A percentile compares a stretch with the other conserved stretches of the same genome.
These are phyloP conservation scores for Penicillium fuscoglaucum DNA, from an alignment of 2,329 filamentous ascomycete genomes.

Conservation along the genomic window DNA sequence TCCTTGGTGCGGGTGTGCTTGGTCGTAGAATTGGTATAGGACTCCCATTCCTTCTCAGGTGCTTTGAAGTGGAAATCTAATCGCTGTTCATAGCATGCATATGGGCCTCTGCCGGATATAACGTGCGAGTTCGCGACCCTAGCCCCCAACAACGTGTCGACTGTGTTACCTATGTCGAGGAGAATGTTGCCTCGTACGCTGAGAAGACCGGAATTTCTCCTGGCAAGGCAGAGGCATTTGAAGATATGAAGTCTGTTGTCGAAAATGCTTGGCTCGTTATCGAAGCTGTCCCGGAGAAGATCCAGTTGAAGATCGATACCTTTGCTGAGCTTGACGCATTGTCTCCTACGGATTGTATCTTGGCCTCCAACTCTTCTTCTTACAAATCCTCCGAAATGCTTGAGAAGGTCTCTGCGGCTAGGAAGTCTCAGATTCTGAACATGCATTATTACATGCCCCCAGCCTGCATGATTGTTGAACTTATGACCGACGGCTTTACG, in stretches of 20 bases:
- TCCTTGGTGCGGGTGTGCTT: slow-evolving; percentile 45
- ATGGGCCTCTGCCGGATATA: slow-evolving; percentile 37
- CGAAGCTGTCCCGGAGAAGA: slow-evolving; percentile 53
- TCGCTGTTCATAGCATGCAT: slow-evolving; percentile 26
- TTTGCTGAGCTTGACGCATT: too few species aligned
- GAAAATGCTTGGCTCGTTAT: slow-evolving; percentile 55
- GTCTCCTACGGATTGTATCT: too few species aligned
- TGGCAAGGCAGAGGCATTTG: slow-evolving; percentile 37
- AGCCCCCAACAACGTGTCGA: slow-evolving; percentile 33
- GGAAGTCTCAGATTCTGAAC: slow-evolving; percentile 48
- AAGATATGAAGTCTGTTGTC: slow-evolving; percentile 45
- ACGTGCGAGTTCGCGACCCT: slow-evolving; percentile 32
- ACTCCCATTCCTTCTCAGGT: neutral
- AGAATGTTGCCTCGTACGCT: slow-evolving; percentile 36
- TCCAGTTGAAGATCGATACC: too few species aligned
- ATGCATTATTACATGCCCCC: slow-evolving; percentile 57
- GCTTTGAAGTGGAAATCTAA: neutral
- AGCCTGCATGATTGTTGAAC: slow-evolving; percentile 48
- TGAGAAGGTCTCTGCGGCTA: slow-evolving; percentile 40
- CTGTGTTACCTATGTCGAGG: slow-evolving; percentile 36
- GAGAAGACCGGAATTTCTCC: slow-evolving; percentile 27
- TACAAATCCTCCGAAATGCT: slow-evolving; percentile 55
- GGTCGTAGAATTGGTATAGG: slow-evolving; percentile 41
- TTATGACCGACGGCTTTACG: slow-evolving; percentile 56
- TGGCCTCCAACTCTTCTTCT: slow-evolving; percentile 27